Base-by-base conservation (phyloP, 805 yeast species). In the Candida takata region DNA sequence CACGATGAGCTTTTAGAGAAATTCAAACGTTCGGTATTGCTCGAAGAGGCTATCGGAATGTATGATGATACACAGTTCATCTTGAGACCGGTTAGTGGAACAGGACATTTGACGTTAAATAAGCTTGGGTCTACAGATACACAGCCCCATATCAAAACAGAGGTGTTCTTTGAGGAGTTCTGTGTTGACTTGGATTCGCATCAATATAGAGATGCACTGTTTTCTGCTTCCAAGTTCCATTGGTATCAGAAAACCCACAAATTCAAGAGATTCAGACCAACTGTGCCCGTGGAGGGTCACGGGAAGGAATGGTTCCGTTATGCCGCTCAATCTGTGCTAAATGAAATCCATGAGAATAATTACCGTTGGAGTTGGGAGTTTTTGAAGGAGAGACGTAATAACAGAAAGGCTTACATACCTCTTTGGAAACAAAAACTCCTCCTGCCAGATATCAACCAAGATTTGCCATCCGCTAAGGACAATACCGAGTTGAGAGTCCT, bases 291-390 rank as follows among this genome's bases (percentile, higher is more conserved):
- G 4, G 29, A 60, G 12, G 85, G 85, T 27, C 72, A 78, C 44
- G 95, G 97, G 0, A 63, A 57, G 32, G 78, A 71, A 26, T 92
- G 98, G 98, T 74, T 92, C 49, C 57, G 64, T 41, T 92, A 84
- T 55, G 82, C 92, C 6, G 90, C 84, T 1, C 60, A 70, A n/a
- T 78, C 84, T 15, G 84, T 92, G 3, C 59, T 75, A 29, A 67
- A 76, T 38, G 95, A 87, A 52, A 79, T 92, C 27, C 95, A 84
- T 49, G 92, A 85, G 40, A 75, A 71, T 49, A 77, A 84, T 53
- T 72, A 77, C 47, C 75, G 73, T 49, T 84, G 95, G 94, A 77
- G 86, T 24, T 94, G 98, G 98, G 92, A 72, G 4, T 73, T 73
- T 51, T 75, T 90, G 47, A 72, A 73, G 32, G 69, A 67, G 33